These are phyloP conservation scores for Fragilaria crotonensis DNA, from an alignment of 108 stramenopile species.

Conservation along the genomic window DNA sequence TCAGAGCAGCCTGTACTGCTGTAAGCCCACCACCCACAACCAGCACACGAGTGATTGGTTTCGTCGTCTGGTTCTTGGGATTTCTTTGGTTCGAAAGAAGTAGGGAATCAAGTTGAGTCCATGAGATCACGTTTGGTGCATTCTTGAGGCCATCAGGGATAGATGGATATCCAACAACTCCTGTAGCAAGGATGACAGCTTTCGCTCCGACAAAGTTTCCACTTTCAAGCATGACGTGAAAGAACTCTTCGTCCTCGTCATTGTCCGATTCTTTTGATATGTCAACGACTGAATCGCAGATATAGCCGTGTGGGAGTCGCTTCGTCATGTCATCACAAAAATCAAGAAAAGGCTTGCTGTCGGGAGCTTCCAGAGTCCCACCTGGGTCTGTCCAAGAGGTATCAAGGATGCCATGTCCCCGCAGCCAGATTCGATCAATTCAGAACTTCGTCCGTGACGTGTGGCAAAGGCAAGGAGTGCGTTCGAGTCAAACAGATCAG, in stretches of 20 bases:
- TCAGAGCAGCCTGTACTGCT: constrained; percentile 56
- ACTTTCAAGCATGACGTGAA: constrained; percentile 10
- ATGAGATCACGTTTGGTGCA: constrained; percentile 5
- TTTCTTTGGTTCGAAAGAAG: constrained; percentile 8
- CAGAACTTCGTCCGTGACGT: constrained; percentile 33
- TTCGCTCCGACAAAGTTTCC: constrained; percentile 7
- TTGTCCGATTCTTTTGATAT: constrained; percentile 4
- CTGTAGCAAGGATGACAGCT: constrained; percentile 49
- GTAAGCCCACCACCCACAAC: constrained; percentile 72
- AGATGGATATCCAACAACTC: constrained; percentile 34
- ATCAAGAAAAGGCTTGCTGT: constrained; percentile 41
- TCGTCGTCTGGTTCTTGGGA: constrained; percentile 4
- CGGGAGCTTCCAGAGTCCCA: constrained; percentile 64
- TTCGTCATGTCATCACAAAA: constrained; percentile 46
- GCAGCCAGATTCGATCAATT: constrained; percentile 45
- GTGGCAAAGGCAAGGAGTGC: constrained; percentile 52
- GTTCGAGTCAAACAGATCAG: constrained; percentile 45
- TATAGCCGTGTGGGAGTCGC: constrained; percentile 28
- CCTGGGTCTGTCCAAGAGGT: constrained; percentile 42
- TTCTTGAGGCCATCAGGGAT: constrained; percentile 16
- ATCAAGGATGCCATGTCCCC: constrained; percentile 22
- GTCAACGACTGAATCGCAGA: constrained; percentile 25
- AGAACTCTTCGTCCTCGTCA: constrained; percentile 1
- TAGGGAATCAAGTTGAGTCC: constrained; percentile 5
- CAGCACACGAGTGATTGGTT: constrained; percentile 12